Evolutionary conservation across 225 moss, liverwort and hornwort genomes (phyloP).

Genomic region (Antitrichia curtipendula): DNA sequence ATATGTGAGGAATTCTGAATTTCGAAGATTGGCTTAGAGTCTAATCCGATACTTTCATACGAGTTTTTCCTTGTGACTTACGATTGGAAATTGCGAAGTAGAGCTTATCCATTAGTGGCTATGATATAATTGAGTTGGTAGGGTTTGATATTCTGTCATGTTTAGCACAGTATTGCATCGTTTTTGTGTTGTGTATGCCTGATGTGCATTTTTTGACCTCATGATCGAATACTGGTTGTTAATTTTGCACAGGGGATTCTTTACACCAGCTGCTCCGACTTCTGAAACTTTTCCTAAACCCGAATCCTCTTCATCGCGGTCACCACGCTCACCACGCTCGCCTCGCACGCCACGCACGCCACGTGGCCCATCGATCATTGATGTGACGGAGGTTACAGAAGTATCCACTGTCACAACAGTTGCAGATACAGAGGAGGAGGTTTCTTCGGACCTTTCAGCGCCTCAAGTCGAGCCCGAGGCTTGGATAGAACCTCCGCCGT

Average conservation of each 20-base stretch:
- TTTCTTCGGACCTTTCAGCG: slow-evolving; percentile 27
- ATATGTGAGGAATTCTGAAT: not conserved
- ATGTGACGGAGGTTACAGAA: slow-evolving; percentile 21
- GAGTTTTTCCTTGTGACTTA: not conserved
- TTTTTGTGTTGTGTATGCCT: not conserved
- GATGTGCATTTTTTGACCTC: not conserved
- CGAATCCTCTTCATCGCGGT: not conserved
- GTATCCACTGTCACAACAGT: slow-evolving; percentile 22
- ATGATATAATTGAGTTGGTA: not conserved
- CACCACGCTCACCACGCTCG: not conserved
- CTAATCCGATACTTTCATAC: not conserved
- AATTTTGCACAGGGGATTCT: slow-evolving; percentile 13
- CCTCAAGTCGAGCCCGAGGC: slow-evolving; percentile 12
- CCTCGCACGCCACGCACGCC: not conserved
- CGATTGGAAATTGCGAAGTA: not conserved
- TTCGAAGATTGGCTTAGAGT: not conserved
- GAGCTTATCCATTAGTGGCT: not conserved
- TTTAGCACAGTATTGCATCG: not conserved
- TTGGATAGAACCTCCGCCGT: slow-evolving; percentile 71
- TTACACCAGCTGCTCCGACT: slow-evolving; percentile 10
- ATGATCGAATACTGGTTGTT: not conserved
- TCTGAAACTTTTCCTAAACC: not conserved
- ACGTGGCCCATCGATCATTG: slow-evolving; percentile 3
- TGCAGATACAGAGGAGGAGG: slow-evolving; percentile 26
- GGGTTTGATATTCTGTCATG: not conserved